These are phyloP conservation scores for Phlebopus sp. DNA, from an alignment of 1,284 basidiomycete species.

Conservation along the genomic window DNA sequence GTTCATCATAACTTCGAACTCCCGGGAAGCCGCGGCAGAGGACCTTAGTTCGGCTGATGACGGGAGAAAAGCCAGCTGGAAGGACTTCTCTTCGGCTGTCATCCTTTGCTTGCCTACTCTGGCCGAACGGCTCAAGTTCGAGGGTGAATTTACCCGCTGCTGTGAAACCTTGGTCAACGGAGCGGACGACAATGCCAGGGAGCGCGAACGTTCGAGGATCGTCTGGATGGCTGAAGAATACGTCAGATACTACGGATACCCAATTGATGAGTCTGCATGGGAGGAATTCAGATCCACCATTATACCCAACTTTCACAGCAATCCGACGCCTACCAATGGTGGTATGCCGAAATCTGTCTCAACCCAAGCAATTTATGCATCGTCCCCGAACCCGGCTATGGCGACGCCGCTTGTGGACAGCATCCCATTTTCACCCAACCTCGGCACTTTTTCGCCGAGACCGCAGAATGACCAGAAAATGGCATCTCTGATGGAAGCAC, in stretches of 20 bases:
- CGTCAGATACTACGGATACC: conserved; percentile 50
- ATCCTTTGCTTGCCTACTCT: conserved; percentile 58
- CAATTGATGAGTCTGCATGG: conserved; percentile 56
- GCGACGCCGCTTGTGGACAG: conserved; percentile 31
- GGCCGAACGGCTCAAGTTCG: conserved; percentile 55
- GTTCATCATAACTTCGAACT: conserved; percentile 34
- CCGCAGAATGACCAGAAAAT: conserved; percentile 45
- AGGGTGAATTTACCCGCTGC: conserved; percentile 66
- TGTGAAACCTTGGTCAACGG: conserved; percentile 62
- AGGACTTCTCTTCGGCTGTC: conserved; percentile 57
- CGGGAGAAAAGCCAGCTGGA: conserved; percentile 43
- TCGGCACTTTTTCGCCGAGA: conserved; percentile 60
- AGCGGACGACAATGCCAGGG: conserved; percentile 42
- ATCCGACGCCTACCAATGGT: conserved; percentile 16
- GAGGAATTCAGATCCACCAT: conserved; percentile 52
- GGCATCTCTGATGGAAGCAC: conserved; percentile 45
- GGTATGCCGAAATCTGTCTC: conserved; percentile 48
- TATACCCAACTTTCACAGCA: conserved; percentile 38
- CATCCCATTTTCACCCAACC: conserved; percentile 38
- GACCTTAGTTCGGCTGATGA: conserved; percentile 12
- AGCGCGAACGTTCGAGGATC: conserved; percentile 44
- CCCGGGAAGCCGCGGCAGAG: conserved; percentile 9
- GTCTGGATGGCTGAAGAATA: conserved; percentile 67
- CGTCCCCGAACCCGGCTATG: conserved; percentile 41
- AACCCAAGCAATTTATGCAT: conserved; percentile 48